Percentiles rank a stretch among this genome's conserved stretches.
These are phyloP conservation scores for Clathrospora elynae DNA, from an alignment of 2,329 filamentous ascomycete species.

Conservation along the genomic window DNA sequence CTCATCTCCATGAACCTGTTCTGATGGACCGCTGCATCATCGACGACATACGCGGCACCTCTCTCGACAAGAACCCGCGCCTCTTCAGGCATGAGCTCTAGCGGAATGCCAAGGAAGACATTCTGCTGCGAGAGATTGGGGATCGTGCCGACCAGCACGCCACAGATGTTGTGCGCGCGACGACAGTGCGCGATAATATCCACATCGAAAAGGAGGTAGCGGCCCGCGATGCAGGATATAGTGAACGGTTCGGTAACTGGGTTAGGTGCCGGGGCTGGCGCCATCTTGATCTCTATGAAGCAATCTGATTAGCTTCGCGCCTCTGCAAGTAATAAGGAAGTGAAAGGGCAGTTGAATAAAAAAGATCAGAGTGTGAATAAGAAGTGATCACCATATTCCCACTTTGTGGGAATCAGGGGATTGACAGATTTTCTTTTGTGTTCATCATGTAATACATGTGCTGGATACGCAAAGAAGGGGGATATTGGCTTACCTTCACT, in stretches of 20 bases:
- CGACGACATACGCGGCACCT: slow-evolving; percentile 76
- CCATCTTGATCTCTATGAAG: slow-evolving; percentile 37
- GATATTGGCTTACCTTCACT: slow-evolving; percentile 39
- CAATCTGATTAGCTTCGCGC: slow-evolving; percentile 28
- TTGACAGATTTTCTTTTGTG: slow-evolving; percentile 83
- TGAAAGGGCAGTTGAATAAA: slow-evolving; percentile 30
- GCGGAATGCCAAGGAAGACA: slow-evolving; percentile 84
- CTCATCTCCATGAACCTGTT: slow-evolving; percentile 64
- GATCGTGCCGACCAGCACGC: slow-evolving; percentile 82
- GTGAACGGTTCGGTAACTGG: slow-evolving; percentile 65
- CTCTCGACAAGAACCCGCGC: slow-evolving; percentile 79
- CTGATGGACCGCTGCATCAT: slow-evolving; percentile 75
- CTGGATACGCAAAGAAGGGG: slow-evolving; percentile 2
- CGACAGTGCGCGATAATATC: slow-evolving; percentile 78
- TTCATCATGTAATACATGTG: slow-evolving; percentile 55
- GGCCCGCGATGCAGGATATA: slow-evolving; percentile 78
- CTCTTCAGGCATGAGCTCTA: slow-evolving; percentile 92
- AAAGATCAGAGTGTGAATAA: slow-evolving; percentile 51
- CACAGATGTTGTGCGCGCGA: slow-evolving; percentile 80
- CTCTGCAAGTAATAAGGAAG: slow-evolving; percentile 9
- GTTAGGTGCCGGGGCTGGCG: slow-evolving; percentile 33
- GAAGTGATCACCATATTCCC: slow-evolving; percentile 57
- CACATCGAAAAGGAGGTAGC: slow-evolving; percentile 89
- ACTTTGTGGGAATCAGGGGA: slow-evolving; percentile 67
- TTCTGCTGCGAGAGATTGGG: slow-evolving; percentile 95